Percentiles rank a stretch among this genome's conserved stretches.
Conservation (phyloP, 805 yeast species). For the Brettanomyces custersianus region DNA sequence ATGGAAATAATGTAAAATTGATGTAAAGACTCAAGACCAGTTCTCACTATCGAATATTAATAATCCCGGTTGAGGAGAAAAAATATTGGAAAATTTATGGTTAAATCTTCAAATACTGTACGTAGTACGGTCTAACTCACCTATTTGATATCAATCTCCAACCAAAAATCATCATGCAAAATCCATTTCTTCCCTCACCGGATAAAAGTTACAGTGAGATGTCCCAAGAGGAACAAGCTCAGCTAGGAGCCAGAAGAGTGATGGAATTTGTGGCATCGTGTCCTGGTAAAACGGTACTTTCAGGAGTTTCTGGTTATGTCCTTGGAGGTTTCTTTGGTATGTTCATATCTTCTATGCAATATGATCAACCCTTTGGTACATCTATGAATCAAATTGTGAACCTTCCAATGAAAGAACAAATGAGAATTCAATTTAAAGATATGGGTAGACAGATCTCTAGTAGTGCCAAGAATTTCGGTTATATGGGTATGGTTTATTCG, state of each 20-base stretch:
- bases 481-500: constrained; percentile 81
- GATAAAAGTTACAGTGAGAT: constrained; percentile 53
- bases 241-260: constrained; percentile 78
- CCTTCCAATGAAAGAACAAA: constrained; percentile 85
- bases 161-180: constrained; percentile 19
- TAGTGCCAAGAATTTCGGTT: constrained; percentile 90
- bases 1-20: too few species aligned
- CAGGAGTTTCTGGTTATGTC: constrained; percentile 90
- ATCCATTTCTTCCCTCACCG: constrained; percentile 31
- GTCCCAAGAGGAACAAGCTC: constrained; percentile 91
- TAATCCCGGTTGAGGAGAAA: too few species aligned
- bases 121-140: too few species aligned
- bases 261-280: constrained; percentile 83
- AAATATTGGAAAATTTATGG: too few species aligned
- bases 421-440: constrained; percentile 83
- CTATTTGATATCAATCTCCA: background rate
- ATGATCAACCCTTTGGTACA: constrained; percentile 65
- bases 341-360: constrained; percentile 86
- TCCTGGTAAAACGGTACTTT: constrained; percentile 86
- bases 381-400: constrained; percentile 48
- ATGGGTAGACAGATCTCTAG: constrained; percentile 86
- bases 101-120: too few species aligned
- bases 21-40: too few species aligned
- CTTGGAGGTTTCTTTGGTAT: constrained; percentile 94
- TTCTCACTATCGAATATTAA: too few species aligned